Evolutionary conservation across 2,329 filamentous ascomycete species (phyloP).

Genomic region (Neopestalotiopsis clavispora): DNA sequence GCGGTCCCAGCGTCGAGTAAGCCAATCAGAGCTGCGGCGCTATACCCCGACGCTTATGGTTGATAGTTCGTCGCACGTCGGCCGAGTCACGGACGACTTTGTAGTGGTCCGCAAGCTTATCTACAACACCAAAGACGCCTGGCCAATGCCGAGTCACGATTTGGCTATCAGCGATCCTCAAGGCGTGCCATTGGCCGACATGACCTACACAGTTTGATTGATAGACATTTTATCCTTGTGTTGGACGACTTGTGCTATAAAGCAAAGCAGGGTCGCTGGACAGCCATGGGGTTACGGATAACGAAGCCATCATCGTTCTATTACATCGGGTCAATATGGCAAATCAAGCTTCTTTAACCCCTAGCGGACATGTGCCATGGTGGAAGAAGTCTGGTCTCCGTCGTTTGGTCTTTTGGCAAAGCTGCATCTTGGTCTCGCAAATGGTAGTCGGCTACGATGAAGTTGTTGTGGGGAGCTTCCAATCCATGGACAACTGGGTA

Average conservation of each 20-base stretch:
- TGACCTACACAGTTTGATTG: not conserved
- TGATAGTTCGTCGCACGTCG: not conserved
- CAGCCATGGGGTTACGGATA: not conserved
- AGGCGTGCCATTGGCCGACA: not conserved
- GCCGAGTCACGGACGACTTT: not conserved
- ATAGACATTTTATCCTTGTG: not conserved
- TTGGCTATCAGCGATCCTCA: not conserved
- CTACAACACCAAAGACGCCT: not conserved
- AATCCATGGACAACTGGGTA: conserved; percentile 1
- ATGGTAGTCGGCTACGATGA: not conserved
- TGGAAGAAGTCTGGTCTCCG: not conserved
- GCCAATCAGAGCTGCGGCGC: not conserved
- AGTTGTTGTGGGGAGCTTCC: not conserved
- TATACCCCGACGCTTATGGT: not conserved
- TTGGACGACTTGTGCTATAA: not conserved
- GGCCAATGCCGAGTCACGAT: not conserved
- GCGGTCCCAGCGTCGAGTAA: not conserved
- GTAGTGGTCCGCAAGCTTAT: not conserved
- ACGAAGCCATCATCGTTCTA: not conserved
- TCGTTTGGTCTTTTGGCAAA: not conserved
- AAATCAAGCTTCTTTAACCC: not conserved
- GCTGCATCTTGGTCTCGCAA: not conserved
- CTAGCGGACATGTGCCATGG: not conserved
- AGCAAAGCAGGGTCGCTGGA: not conserved
- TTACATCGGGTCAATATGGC: not conserved